Conservation (phyloP, 2,329 filamentous ascomycete species). For the Myriosclerotinia scirpicola region DNA sequence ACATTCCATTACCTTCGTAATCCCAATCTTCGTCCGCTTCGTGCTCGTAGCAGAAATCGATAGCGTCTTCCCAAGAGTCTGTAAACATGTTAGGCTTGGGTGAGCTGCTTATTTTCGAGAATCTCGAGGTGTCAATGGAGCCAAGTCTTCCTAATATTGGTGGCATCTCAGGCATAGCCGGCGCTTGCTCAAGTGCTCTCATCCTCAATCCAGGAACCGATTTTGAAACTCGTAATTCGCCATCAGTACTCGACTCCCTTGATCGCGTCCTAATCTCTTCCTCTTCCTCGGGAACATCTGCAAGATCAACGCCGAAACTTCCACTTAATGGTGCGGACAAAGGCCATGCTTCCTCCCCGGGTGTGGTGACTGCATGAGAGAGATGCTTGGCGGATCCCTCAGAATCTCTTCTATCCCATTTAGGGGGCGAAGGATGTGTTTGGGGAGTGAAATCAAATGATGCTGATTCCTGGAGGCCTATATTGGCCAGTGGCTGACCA, state of each 20-base stretch:
- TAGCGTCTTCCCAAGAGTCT: slow-evolving; percentile 64
- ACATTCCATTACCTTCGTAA: slow-evolving; percentile 63
- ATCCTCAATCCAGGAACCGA: slow-evolving; percentile 41
- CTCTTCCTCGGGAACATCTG: slow-evolving; percentile 64
- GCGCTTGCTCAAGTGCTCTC: slow-evolving; percentile 36
- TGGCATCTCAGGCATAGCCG: slow-evolving; percentile 17
- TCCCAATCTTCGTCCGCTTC: slow-evolving; percentile 66
- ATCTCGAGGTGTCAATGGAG: slow-evolving; percentile 7
- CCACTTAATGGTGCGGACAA: slow-evolving; percentile 39
- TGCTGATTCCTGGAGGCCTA: slow-evolving; percentile 48
- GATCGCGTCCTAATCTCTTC: slow-evolving; percentile 37
- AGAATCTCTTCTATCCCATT: slow-evolving; percentile 36
- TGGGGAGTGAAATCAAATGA: slow-evolving; percentile 42
- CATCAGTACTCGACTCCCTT: slow-evolving; percentile 33
- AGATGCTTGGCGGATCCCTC: slow-evolving; percentile 31
- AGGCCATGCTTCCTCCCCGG: slow-evolving; percentile 49
- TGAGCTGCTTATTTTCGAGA: slow-evolving; percentile 2
- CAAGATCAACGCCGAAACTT: slow-evolving; percentile 44
- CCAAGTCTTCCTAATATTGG: slow-evolving; percentile 11
- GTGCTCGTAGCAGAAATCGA: slow-evolving; percentile 70
- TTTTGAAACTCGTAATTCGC: slow-evolving; percentile 36
- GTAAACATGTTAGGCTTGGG: background rate
- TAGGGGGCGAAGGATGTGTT: slow-evolving; percentile 28
- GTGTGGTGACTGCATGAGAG: slow-evolving; percentile 47
- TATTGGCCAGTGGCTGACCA: slow-evolving; percentile 47